A percentile compares a stretch with the other conserved stretches of the same genome.
These are phyloP conservation scores for Ambrosia hybrid DNA, from an alignment of 140 eudicot genomes.

Conservation along the genomic window DNA sequence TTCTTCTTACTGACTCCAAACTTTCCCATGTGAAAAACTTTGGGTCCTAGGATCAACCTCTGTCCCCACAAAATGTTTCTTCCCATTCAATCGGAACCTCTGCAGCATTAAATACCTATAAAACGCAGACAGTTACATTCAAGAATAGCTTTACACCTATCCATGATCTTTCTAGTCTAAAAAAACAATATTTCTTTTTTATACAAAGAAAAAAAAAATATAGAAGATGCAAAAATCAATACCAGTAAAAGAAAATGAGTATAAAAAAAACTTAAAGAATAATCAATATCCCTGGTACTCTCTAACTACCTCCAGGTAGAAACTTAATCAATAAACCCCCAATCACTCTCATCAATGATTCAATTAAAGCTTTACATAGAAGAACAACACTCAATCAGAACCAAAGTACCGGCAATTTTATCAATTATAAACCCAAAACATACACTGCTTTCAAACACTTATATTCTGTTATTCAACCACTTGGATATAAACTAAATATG, in stretches of 20 bases:
- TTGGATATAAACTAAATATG: no score
- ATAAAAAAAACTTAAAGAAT: background rate
- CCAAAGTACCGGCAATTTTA: background rate
- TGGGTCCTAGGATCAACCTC: constrained; percentile 92
- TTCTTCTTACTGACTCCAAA: constrained; percentile 75
- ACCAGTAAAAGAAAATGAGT: background rate
- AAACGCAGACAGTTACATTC: background rate
- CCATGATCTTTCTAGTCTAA: background rate
- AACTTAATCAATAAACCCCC: background rate
- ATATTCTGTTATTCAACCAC: no score
- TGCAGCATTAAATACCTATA: constrained; percentile 70
- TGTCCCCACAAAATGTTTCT: constrained; percentile 80
- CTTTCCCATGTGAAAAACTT: constrained; percentile 99
- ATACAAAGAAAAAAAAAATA: background rate
- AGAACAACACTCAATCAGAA: no score
- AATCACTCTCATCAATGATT: no score
- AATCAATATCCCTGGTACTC: background rate
- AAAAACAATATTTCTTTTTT: background rate
- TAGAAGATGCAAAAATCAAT: background rate
- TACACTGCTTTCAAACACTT: background rate
- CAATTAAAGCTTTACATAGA: no score
- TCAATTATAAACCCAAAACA: background rate
- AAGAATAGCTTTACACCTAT: background rate
- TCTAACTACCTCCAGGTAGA: background rate
- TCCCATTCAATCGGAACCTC: constrained; percentile 98